phyloP scores from a whole-genome alignment of 805 yeast species.

The Candida orba region DNA sequence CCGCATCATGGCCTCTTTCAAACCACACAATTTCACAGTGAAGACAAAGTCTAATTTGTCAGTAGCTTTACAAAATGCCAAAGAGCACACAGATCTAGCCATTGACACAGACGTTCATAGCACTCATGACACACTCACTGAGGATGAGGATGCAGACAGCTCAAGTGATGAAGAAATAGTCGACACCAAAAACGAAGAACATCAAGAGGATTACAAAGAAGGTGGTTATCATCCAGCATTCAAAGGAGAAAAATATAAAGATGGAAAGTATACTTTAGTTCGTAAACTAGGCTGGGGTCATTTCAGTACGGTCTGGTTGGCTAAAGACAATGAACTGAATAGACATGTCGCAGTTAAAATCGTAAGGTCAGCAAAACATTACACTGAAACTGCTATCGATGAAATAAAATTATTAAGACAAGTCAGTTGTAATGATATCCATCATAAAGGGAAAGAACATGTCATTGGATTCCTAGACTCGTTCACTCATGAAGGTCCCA shows the following conservation, averaged over 20 bases:
- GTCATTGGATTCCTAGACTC: constrained; percentile 77
- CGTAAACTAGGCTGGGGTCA: constrained; percentile 99
- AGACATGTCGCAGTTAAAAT: constrained; percentile 90
- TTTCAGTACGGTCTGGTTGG: constrained; percentile 93
- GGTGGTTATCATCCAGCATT: constrained; percentile 97
- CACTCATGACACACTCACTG: not conserved
- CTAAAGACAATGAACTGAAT: constrained; percentile 49
- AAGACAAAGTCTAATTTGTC: constrained; percentile 1
- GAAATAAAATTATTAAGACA: constrained; percentile 76
- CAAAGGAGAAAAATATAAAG: constrained; percentile 78
- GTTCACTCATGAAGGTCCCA: constrained; percentile 81
- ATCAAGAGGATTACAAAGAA: constrained; percentile 70
- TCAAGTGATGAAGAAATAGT: constrained; percentile 24
- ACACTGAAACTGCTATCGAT: constrained; percentile 90
- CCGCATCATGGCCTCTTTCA: too few species aligned
- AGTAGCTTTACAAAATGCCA: constrained; percentile 1
- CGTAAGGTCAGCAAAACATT: constrained; percentile 84
- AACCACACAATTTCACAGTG: not conserved
- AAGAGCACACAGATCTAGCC: not conserved
- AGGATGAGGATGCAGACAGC: not conserved
- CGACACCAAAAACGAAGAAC: constrained; percentile 69
- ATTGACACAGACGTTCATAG: not conserved
- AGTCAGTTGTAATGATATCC: constrained; percentile 52
- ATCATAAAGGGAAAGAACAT: constrained; percentile 76
- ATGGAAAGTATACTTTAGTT: constrained; percentile 68